Base-by-base conservation (phyloP, 768 basidiomycete genomes). In the Calocybe cyanea region DNA sequence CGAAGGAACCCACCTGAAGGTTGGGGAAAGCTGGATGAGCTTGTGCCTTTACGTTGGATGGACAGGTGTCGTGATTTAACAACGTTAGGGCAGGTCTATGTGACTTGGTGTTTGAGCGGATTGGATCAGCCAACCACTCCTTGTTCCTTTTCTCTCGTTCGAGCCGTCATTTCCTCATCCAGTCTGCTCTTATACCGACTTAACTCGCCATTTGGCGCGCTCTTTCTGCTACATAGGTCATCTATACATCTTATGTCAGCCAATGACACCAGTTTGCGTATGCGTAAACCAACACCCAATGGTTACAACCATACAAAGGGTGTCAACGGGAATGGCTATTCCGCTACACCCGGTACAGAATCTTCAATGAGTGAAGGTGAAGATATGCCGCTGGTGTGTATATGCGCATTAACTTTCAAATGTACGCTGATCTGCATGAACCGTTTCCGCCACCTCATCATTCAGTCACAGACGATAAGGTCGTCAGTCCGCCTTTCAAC, bases 321-420 rank as follows among this genome's bases (percentile, higher is more conserved):
- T 61, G 62, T 62, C 50, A 74, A 75, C 51, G 67, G 69, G 48
- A 78, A 80, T 53, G 68, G 70, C 38, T 71, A 70, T 57, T 65
- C 66, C 49, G 61, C 65, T 57, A 48, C 46, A 46, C 68, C 68
- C 19, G 63, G 63, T 18, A 65, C 68, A 46, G 65, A 69, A 45
- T 67, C 58, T 41, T 69, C 73, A 19, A 76, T 83, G 76, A 85
- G 83, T 51, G 85, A 86, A 48, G 84, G 80, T 41, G 81, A 83
- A 37, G 83, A 87, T 55, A 63, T 80, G 63, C 86, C 86, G 36
- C 69, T 87, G 61, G 88, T 90, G 63, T 54, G 78, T 70, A 36
- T 51, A 46, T 21, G 10, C 37, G 21, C 23, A 38, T 56, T 46
- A 36, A 31, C 35, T 51, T 48, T 31, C 28, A 40, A 42, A 21